Evolutionary conservation across 2,329 filamentous ascomycete species (phyloP).

Genomic region (Trichoderma guizhouense): DNA sequence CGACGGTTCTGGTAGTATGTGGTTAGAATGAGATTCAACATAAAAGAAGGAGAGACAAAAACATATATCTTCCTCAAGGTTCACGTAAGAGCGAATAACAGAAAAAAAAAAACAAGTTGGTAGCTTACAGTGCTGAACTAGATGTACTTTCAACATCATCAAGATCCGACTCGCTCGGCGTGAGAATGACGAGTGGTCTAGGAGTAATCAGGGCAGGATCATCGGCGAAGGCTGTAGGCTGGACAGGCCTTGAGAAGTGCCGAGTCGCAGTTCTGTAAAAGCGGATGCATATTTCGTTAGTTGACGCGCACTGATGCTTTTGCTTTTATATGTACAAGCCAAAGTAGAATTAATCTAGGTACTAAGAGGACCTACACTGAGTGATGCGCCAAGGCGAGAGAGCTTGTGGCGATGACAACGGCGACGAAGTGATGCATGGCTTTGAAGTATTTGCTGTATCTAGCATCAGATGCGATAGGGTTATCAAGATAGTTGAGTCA

Average conservation of each 20-base stretch:
- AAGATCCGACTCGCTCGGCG: not conserved
- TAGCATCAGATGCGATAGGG: not conserved
- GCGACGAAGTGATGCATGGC: not conserved
- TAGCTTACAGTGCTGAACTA: not conserved
- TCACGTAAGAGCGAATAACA: not conserved
- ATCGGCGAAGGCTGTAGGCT: constrained; percentile 3
- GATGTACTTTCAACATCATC: not conserved
- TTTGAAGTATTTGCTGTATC: not conserved
- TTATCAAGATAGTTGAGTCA: not conserved
- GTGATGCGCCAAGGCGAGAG: not conserved
- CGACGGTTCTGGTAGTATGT: not conserved
- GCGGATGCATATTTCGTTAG: not conserved
- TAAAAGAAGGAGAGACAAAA: not conserved
- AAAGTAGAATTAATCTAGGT: not conserved
- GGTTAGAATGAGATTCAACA: not conserved
- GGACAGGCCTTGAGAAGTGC: constrained; percentile 18
- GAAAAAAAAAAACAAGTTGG: not conserved
- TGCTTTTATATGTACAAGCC: not conserved
- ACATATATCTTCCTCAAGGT: not conserved
- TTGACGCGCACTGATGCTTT: not conserved
- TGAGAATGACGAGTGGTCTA: constrained; percentile 6
- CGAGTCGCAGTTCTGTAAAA: not conserved
- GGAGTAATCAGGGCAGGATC: constrained; percentile 4
- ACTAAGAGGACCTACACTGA: not conserved
- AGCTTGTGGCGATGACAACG: not conserved